These are phyloP conservation scores for Russula emetica DNA, from an alignment of 768 basidiomycete species.

Conservation along the genomic window DNA sequence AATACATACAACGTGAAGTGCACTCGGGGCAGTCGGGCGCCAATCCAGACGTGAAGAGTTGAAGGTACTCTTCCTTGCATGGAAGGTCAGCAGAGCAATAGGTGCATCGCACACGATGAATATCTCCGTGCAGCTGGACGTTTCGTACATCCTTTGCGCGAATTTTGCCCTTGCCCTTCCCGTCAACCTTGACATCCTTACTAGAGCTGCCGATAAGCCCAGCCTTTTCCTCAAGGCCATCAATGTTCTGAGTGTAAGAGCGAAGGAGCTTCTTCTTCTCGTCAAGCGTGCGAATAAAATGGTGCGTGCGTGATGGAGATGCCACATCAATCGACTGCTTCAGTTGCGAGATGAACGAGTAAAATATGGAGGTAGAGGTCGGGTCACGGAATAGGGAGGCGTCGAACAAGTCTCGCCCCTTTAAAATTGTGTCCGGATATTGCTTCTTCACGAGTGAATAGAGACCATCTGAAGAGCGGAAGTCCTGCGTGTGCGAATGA, in stretches of 20 bases:
- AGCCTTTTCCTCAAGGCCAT: constrained; percentile 81
- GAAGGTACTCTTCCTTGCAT: constrained; percentile 59
- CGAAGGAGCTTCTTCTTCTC: constrained; percentile 78
- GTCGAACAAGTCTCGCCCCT: constrained; percentile 94
- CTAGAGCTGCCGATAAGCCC: constrained; percentile 70
- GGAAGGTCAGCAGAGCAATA: constrained; percentile 77
- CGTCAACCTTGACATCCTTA: constrained; percentile 43
- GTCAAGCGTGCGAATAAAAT: constrained; percentile 81
- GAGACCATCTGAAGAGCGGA: constrained; percentile 89
- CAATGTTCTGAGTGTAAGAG: constrained; percentile 97
- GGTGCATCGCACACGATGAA: constrained; percentile 84
- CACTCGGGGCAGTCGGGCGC: constrained; percentile 90
- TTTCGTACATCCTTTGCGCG: constrained; percentile 72
- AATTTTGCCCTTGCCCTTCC: constrained; percentile 69
- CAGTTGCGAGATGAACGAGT: constrained; percentile 90
- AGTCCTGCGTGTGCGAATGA: constrained; percentile 58
- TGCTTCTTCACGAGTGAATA: constrained; percentile 86
- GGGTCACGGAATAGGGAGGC: constrained; percentile 85
- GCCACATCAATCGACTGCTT: constrained; percentile 77
- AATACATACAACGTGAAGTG: constrained; percentile 63
- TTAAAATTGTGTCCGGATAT: constrained; percentile 77
- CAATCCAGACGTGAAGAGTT: constrained; percentile 59
- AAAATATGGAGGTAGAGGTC: constrained; percentile 83
- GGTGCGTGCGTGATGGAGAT: constrained; percentile 81
- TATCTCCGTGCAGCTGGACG: constrained; percentile 92